Base-by-base conservation (phyloP, 2,329 filamentous ascomycete genomes). In the Pseudogymnoascus sp. region DNA sequence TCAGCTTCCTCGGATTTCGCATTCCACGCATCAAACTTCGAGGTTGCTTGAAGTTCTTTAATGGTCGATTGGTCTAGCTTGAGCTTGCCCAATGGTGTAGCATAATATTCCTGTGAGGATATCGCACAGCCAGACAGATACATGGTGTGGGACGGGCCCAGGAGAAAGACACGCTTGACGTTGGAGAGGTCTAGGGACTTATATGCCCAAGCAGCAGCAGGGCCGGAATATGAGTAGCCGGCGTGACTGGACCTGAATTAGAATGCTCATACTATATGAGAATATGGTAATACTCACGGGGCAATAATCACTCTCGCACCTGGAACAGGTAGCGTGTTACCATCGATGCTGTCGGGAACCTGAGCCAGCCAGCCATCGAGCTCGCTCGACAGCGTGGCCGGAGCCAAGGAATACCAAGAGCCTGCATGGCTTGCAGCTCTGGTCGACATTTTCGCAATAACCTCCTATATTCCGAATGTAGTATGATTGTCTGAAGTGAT, bases 191-290 rank as follows among this genome's bases (percentile, higher is more conserved):
- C 92, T 60, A 96, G 86, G 5, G 84, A 84, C 75, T 91, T 94
- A 77, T 97, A 99, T 7, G 94, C 94, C 87, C 91, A 97, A 47
- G 92, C 94, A 47, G 94, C 94, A 68, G 91, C 93, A 40, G 87
- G 84, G 6, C 94, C 94, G 3, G 94, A 99, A 79, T 93, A 97
- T 1, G 84, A 79, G 77, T 96, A 99, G 65, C 94, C 94, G 65
- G 94, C 94, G 75, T 99, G 94, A 65, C 93, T 97, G 69, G 33
- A 65, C 70, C 62, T 71, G 71, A 28, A 59, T 59, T 61, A 56
- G 40, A 63, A 47, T 62, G 16, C n/a, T 42, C 21, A 16, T 28
- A 53, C 5, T 18, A 18, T 21, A 40, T 28, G 21, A 60, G 60
- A 60, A 23, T 11, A 60, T 59, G 62, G 59, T 38, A 64, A 40